Conservation (phyloP, 306 rosid genomes). For the Senna siamea region DNA sequence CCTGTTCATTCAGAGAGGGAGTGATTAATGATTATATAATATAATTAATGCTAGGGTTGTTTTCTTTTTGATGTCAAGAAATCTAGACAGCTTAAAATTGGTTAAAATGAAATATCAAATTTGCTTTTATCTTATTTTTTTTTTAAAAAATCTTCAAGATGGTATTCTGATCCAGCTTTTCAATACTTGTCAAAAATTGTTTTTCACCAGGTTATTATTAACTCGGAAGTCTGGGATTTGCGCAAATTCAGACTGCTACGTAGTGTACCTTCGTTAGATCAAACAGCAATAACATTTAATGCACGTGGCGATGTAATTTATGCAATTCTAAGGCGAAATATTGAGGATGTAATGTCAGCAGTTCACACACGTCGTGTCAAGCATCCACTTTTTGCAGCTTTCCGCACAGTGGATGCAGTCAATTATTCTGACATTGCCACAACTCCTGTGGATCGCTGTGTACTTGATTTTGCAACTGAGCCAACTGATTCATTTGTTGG, state of each 20-base stretch:
- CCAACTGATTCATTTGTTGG: slow-evolving; percentile 95
- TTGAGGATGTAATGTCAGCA: slow-evolving; percentile 95
- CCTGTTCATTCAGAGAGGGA: too few relatives aligned
- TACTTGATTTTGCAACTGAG: slow-evolving; percentile 92
- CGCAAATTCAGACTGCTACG: slow-evolving; percentile 89
- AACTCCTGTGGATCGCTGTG: slow-evolving; percentile 87
- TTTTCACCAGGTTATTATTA: slow-evolving; percentile 77
- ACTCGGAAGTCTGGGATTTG: slow-evolving; percentile 99
- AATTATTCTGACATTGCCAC: slow-evolving; percentile 96
- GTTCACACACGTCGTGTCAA: slow-evolving; percentile 82
- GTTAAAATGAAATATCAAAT: not conserved
- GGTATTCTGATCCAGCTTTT: slow-evolving; percentile 20
- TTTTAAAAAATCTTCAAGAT: not conserved
- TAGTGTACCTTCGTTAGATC: slow-evolving; percentile 94
- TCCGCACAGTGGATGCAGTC: slow-evolving; percentile 95
- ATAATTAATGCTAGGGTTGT: not conserved
- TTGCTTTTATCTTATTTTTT: not conserved
- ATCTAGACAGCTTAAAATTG: slow-evolving; percentile 9
- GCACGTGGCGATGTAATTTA: slow-evolving; percentile 96
- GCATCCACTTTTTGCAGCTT: slow-evolving; percentile 86
- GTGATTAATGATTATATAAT: not conserved
- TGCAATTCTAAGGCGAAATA: slow-evolving; percentile 91
- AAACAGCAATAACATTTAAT: slow-evolving; percentile 85
- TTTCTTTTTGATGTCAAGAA: not conserved
- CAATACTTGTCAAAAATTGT: not conserved